A percentile compares a stretch with the other conserved stretches of the same genome.
phyloP scores from a whole-genome alignment of 2,329 filamentous ascomycete genomes.

The Cadophora gregata region DNA sequence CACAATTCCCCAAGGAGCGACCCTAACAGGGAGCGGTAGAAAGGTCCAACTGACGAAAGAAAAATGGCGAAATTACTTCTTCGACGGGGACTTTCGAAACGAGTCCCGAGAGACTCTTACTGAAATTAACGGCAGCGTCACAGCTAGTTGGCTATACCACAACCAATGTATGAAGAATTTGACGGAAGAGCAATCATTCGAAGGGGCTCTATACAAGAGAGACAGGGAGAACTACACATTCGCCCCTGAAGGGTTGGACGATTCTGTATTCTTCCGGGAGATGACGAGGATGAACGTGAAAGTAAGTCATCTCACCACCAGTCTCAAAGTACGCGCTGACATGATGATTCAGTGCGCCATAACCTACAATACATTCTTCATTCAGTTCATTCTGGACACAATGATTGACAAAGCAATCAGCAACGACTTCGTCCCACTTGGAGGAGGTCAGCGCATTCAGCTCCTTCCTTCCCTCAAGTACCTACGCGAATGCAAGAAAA shows the following conservation, averaged over 20 bases:
- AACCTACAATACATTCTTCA: constrained; percentile 70
- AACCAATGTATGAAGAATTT: constrained; percentile 63
- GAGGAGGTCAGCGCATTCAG: constrained; percentile 64
- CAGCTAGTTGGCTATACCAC: constrained; percentile 68
- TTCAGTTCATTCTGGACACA: constrained; percentile 62
- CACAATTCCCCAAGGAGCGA: neutral
- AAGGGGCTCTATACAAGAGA: constrained; percentile 63
- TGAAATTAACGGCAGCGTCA: constrained; percentile 64
- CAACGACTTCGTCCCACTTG: constrained; percentile 61
- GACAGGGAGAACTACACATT: constrained; percentile 56
- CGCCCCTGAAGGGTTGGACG: constrained; percentile 53
- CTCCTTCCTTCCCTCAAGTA: constrained; percentile 63
- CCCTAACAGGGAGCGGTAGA: neutral
- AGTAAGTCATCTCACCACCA: constrained; percentile 47
- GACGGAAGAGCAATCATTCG: constrained; percentile 53
- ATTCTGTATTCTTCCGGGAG: constrained; percentile 56
- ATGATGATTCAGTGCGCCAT: constrained; percentile 60
- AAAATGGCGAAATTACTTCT: neutral
- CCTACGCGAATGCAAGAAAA: constrained; percentile 65
- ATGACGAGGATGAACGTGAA: constrained; percentile 58
- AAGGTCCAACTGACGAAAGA: neutral
- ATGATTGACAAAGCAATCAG: constrained; percentile 42
- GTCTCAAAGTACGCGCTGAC: constrained; percentile 10
- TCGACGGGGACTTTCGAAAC: constrained; percentile 50
- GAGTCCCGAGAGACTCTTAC: constrained; percentile 51